Evolutionary conservation across 2,329 filamentous ascomycete species (phyloP), one percentile per base, ranked within the genome.

Genomic region (Nigrospora sphaerica): DNA sequence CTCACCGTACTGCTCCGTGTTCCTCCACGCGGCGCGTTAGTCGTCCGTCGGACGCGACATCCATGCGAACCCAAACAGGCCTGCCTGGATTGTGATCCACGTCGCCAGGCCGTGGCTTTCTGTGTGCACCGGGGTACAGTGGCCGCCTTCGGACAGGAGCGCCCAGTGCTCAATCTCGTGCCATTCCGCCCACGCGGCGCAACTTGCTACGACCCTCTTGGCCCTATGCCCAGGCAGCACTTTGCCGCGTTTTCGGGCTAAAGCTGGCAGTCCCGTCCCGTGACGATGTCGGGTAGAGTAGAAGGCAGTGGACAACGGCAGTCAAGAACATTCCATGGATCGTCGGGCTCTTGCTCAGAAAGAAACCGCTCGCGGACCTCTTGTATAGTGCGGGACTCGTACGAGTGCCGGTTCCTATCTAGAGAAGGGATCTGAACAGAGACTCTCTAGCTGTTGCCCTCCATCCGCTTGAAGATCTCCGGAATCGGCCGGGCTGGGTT

Each of bases 91-190:
- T 3, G 61, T 65, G 45, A 64, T 62, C 62, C 59, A 66, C 2
- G 60, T 65, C 14, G 52, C 53, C 36, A 61, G 56, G 13, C 62
- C 60, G 45, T 66, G 56, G 39, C 59, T 62, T 50, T 66, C 62
- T 46, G 59, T 63, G 37, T 66, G 58, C 11, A 59, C 61, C 12
- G 59, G 54, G 10, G 61, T 66, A 47, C 60, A 55, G 50, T 66
- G 58, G 1, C 62, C 63, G 23, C 62, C 62, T 48, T 66, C 53
- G 2, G 57, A 61, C 41, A 64, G n/a, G n/a, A n/a, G n/a, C n/a
- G n/a, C n/a, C n/a, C n/a, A n/a, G n/a, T n/a, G n/a, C n/a, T n/a
- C n/a, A n/a, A n/a, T n/a, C n/a, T n/a, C n/a, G n/a, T n/a, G n/a
- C n/a, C n/a, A n/a, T n/a, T n/a, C n/a, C n/a, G n/a, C n/a, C n/a